These are phyloP conservation scores for Lobosporangium transversale DNA, from an alignment of 192 early-diverging fungal species.

Conservation along the genomic window DNA sequence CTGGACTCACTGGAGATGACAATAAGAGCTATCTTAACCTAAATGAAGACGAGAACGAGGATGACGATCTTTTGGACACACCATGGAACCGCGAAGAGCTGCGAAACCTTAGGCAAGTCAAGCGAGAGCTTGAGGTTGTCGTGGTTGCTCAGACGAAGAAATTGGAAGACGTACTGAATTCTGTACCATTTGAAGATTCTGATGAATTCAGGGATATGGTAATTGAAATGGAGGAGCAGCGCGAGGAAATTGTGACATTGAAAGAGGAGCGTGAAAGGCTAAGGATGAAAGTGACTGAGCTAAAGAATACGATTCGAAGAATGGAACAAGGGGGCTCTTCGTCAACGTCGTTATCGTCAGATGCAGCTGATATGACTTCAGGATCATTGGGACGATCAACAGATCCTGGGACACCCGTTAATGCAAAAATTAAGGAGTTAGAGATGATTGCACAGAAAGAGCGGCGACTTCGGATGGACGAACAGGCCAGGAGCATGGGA, in stretches of 20 bases:
- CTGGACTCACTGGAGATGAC: background rate
- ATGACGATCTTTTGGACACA: slow-evolving; percentile 35
- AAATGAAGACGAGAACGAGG: slow-evolving; percentile 15
- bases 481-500: slow-evolving; percentile 34
- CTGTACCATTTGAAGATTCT: slow-evolving; percentile 43
- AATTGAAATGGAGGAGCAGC: slow-evolving; percentile 40
- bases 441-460: slow-evolving; percentile 41
- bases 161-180: slow-evolving; percentile 54
- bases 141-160: slow-evolving; percentile 57
- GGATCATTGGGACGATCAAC: background rate
- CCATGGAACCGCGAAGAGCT: slow-evolving; percentile 56
- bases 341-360: background rate
- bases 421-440: slow-evolving; percentile 29
- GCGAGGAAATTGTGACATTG: slow-evolving; percentile 33
- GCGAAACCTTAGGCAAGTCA: slow-evolving; percentile 52
- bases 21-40: background rate
- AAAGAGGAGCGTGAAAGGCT: slow-evolving; percentile 32
- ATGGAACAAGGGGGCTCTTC: slow-evolving; percentile 13
- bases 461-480: slow-evolving; percentile 33
- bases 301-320: slow-evolving; percentile 24
- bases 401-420: background rate
- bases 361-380: too few species aligned
- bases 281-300: slow-evolving; percentile 11
- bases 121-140: slow-evolving; percentile 64
- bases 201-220: slow-evolving; percentile 37